Conservation (phyloP, 1,139 yeast species). For the Martiniozyma asiatica region DNA sequence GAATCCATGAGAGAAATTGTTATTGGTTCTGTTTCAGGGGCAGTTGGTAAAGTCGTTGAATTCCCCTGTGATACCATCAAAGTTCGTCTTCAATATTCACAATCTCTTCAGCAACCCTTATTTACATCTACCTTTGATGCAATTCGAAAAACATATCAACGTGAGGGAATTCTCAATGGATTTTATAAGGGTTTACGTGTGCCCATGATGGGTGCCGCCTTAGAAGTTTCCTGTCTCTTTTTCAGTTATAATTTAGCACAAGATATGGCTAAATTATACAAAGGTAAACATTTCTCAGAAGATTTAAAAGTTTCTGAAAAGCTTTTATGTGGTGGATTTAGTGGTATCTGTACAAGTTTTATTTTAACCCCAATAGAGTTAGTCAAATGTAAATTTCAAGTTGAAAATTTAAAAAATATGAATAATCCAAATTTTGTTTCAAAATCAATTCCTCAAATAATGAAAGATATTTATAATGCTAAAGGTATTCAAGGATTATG, state of each 20-base stretch:
- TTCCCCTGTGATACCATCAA: slow-evolving; percentile 90
- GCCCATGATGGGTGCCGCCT: slow-evolving; percentile 78
- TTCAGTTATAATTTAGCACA: slow-evolving; percentile 45
- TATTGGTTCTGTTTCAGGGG: slow-evolving; percentile 55
- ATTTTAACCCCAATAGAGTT: slow-evolving; percentile 84
- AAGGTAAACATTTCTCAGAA: slow-evolving; percentile 9
- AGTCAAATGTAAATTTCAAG: slow-evolving; percentile 81
- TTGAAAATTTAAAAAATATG: slow-evolving; percentile 35
- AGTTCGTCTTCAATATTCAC: slow-evolving; percentile 69
- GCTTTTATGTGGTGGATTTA: slow-evolving; percentile 59
- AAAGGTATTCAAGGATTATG: slow-evolving; percentile 60
- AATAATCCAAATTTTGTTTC: slow-evolving; percentile 7
- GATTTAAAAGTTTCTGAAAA: slow-evolving; percentile 15
- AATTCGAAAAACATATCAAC: slow-evolving; percentile 41
- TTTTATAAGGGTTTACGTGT: slow-evolving; percentile 62
- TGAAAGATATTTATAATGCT: slow-evolving; percentile 30
- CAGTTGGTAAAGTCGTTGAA: slow-evolving; percentile 73
- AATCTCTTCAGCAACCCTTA: slow-evolving; percentile 33
- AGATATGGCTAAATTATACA: slow-evolving; percentile 18
- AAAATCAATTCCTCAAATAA: slow-evolving; percentile 22
- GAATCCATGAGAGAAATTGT: slow-evolving; percentile 19
- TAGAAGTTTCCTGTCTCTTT: slow-evolving; percentile 70
- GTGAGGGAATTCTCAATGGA: slow-evolving; percentile 55
- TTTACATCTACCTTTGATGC: slow-evolving; percentile 47
- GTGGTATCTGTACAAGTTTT: slow-evolving; percentile 77